Conservation (phyloP, 495 filamentous ascomycete genomes). For the Amniculicola lignicola region DNA sequence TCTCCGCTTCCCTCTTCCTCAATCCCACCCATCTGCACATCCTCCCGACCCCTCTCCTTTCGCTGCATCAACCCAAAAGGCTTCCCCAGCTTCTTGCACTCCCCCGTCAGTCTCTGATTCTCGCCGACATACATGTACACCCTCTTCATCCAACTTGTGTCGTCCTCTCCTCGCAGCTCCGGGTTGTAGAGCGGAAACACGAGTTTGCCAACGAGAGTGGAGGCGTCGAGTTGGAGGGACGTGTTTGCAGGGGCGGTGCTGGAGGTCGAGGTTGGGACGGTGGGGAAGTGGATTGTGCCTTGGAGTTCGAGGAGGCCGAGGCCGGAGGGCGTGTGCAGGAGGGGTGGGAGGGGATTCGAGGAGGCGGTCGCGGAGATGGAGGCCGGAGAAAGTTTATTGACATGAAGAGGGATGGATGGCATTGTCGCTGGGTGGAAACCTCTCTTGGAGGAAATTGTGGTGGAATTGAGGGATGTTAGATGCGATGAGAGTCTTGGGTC, state of each 20-base stretch:
- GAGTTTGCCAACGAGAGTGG: conserved; percentile 64
- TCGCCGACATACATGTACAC: conserved; percentile 84
- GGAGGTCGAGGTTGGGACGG: conserved; percentile 17
- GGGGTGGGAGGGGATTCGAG: conserved; percentile 66
- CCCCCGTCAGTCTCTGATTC: conserved; percentile 85
- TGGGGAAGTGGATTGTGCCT: conserved; percentile 72
- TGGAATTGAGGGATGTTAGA: not conserved
- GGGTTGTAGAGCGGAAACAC: conserved; percentile 71
- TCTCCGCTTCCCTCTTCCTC: conserved; percentile 23
- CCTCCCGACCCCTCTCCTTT: conserved; percentile 29
- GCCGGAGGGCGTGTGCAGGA: conserved; percentile 80
- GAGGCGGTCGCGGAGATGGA: conserved; percentile 8
- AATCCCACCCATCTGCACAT: conserved; percentile 15
- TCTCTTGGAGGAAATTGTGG: not conserved
- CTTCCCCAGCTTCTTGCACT: conserved; percentile 78
- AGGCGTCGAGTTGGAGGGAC: no score
- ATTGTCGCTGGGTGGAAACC: conserved; percentile 45
- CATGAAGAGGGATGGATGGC: conserved; percentile 59
- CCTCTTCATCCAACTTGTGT: conserved; percentile 77
- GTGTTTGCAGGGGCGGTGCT: no score
- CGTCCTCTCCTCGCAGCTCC: conserved; percentile 43
- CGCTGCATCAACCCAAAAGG: conserved; percentile 74
- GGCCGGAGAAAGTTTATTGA: no score
- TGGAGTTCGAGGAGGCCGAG: conserved; percentile 87
- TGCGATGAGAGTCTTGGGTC: not conserved